These are phyloP conservation scores for Ustilago loliicola DNA, from an alignment of 1,284 basidiomycete species.

Conservation along the genomic window DNA sequence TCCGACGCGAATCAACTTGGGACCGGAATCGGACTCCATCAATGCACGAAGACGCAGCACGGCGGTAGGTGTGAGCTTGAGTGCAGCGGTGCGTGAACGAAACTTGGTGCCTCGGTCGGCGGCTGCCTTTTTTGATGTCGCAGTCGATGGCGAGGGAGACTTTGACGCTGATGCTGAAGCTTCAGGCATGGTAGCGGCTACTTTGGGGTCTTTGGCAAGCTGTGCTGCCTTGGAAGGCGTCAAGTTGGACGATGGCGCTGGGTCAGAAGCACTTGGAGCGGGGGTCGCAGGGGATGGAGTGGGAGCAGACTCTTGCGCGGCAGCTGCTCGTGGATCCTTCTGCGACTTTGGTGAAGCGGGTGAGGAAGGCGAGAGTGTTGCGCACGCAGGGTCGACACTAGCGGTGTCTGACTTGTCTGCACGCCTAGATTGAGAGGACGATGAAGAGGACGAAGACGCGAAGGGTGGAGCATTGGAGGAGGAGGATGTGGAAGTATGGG, in stretches of 20 bases:
- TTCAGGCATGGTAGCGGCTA: constrained; percentile 49
- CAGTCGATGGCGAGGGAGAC: constrained; percentile 1
- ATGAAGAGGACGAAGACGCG: constrained; percentile 5
- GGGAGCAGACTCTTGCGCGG: constrained; percentile 25
- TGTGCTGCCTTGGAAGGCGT: constrained; percentile 42
- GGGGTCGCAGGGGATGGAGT: constrained; percentile 39
- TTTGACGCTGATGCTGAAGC: constrained; percentile 28
- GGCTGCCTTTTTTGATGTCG: constrained; percentile 33
- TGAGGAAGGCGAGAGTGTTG: constrained; percentile 54
- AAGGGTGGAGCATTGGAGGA: constrained; percentile 13
- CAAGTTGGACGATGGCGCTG: constrained; percentile 23
- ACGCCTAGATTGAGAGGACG: not conserved
- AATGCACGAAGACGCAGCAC: constrained; percentile 75
- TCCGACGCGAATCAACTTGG: constrained; percentile 92
- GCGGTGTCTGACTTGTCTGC: constrained; percentile 17
- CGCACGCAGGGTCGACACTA: constrained; percentile 52
- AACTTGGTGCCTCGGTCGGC: constrained; percentile 55
- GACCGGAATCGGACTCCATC: constrained; percentile 79
- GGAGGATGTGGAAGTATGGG: constrained; percentile 12
- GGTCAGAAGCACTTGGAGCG: constrained; percentile 38
- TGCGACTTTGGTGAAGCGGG: constrained; percentile 56
- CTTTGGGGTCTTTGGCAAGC: constrained; percentile 37
- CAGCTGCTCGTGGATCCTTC: constrained; percentile 37
- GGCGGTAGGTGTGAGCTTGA: constrained; percentile 77
- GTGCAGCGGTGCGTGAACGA: constrained; percentile 55